These are phyloP conservation scores for Schizophyllum commune DNA, from an alignment of 1,284 basidiomycete genomes.

Conservation along the genomic window DNA sequence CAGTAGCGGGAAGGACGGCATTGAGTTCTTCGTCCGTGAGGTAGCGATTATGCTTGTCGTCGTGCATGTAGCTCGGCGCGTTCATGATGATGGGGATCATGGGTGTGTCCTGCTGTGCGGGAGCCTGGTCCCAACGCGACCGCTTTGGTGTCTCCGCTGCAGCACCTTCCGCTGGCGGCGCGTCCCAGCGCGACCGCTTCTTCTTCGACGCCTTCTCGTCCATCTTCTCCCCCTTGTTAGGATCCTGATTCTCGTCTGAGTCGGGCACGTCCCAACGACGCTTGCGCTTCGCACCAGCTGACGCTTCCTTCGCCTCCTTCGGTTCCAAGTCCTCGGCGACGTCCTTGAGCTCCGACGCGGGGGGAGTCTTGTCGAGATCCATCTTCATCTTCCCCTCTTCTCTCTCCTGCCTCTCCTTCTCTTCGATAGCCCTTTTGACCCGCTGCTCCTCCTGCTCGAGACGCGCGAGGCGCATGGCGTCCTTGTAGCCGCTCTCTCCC, in stretches of 20 bases:
- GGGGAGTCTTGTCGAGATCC: constrained; percentile 85
- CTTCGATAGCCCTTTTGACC: constrained; percentile 80
- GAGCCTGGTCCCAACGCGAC: constrained; percentile 95
- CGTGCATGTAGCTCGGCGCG: constrained; percentile 71
- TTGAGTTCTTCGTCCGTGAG: constrained; percentile 96
- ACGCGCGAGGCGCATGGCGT: constrained; percentile 89
- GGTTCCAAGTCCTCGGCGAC: constrained; percentile 49
- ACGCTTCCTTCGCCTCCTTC: constrained; percentile 47
- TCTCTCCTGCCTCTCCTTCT: constrained; percentile 75
- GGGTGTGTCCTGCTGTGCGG: constrained; percentile 42
- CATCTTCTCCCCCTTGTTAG: constrained; percentile 63
- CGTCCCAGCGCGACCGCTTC: constrained; percentile 91
- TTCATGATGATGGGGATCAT: constrained; percentile 81
- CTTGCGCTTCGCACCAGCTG: constrained; percentile 63
- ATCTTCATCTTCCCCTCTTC: constrained; percentile 78
- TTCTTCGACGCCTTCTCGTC: constrained; percentile 83
- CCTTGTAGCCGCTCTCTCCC: constrained; percentile 87
- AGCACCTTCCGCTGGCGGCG: constrained; percentile 65
- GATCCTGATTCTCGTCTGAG: constrained; percentile 54
- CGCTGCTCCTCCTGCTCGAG: constrained; percentile 91
- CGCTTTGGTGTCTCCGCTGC: constrained; percentile 63
- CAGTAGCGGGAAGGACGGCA: constrained; percentile 77
- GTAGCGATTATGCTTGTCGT: constrained; percentile 92
- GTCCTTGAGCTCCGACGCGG: constrained; percentile 65
- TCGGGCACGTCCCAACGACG: constrained; percentile 83